phyloP scores from a whole-genome alignment of 768 basidiomycete genomes.

The Kwoniella europaea region DNA sequence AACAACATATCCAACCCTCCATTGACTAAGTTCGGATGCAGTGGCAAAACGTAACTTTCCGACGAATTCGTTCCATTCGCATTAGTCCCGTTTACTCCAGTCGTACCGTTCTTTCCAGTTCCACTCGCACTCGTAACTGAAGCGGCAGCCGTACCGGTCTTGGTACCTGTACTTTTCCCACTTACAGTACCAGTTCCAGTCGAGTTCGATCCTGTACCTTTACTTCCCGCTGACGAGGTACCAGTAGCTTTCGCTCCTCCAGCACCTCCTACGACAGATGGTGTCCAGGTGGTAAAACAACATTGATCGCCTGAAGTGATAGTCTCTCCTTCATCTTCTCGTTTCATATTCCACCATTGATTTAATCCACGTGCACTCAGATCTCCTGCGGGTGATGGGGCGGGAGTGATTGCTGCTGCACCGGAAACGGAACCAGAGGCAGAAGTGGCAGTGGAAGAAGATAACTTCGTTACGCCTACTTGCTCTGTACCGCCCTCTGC shows the following conservation, averaged over 20 bases:
- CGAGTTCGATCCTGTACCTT: neutral
- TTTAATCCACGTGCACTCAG: neutral
- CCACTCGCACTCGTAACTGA: neutral
- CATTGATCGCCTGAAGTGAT: constrained; percentile 45
- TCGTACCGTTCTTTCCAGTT: neutral
- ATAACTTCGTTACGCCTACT: constrained; percentile 35
- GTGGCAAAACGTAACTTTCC: neutral
- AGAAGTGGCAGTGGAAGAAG: neutral
- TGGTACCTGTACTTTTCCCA: neutral
- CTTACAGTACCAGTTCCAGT: neutral
- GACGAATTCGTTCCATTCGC: constrained; percentile 20
- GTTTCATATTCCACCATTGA: neutral
- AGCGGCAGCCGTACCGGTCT: neutral
- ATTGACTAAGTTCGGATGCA: neutral
- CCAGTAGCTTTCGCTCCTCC: constrained; percentile 18
- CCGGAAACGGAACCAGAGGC: neutral
- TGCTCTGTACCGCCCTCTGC: constrained; percentile 23
- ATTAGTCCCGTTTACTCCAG: constrained; percentile 19
- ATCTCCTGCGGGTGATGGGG: constrained; percentile 2
- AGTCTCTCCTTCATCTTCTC: constrained; percentile 18
- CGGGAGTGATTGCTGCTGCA: constrained; percentile 4
- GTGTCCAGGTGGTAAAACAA: constrained; percentile 52
- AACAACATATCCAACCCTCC: neutral
- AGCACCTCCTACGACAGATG: constrained; percentile 33
- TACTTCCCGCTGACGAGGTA: neutral